Base-by-base conservation (phyloP, 805 yeast species). In the Candida adriatica region DNA sequence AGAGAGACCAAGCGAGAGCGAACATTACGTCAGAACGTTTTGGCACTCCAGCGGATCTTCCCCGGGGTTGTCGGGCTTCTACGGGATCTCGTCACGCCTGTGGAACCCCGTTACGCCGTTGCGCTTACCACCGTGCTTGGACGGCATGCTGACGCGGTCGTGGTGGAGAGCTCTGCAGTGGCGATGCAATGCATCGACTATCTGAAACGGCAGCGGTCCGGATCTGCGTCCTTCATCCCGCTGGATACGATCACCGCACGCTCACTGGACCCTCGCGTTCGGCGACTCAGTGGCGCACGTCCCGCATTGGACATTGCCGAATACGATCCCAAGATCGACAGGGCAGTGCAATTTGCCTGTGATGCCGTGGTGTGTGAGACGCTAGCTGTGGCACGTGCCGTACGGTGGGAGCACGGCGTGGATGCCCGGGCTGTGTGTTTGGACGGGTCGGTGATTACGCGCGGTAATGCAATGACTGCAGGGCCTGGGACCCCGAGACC, bases 381-480 rank as follows among this genome's bases (percentile, higher is more conserved):
- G 25, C 58, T 87, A 42, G 69, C 66, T 3, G 55, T 71, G 17
- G 97, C 97, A 2, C 73, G 78, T 48, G 60, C 65, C 2, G 58
- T 90, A 36, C 76, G 84, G 49, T 85, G 95, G 90, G 64, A 66
- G 13, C 58, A 61, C 22, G 61, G 66, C 6, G 57, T 74, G 18
- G 68, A 68, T 29, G 75, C 73, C 24, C 86, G 83, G 53, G 59
- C 82, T 29, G 94, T 88, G 3, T 73, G 95, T 1, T 48, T 85
- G 10, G 86, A 85, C 30, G 98, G 98, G 2, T 73, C 90, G 0
- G 64, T 87, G 18, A 82, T 92, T 28, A 86, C 85, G 50, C 76
- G 75, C 47, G 78, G 90, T 5, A 95, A 95, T 6, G 64, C 87
- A 22, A 85, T 92, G 94, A 81, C 96, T 7, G 96, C 96, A 53